These are phyloP conservation scores for Ophiostoma ulmi DNA, from an alignment of 2,329 filamentous ascomycete species.

Conservation along the genomic window DNA sequence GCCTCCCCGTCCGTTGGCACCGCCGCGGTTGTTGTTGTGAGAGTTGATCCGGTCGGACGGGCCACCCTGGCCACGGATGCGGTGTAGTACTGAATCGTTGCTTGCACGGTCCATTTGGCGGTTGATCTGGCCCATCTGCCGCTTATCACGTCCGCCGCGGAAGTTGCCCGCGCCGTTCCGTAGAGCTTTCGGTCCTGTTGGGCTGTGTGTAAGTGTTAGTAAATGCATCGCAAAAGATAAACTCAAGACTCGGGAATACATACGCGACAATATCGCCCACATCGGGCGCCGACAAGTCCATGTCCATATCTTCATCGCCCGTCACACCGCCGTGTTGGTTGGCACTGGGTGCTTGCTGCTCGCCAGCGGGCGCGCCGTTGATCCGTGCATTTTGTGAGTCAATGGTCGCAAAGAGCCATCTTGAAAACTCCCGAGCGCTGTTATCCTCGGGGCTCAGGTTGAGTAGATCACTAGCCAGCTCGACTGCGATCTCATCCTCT, in stretches of 20 bases:
- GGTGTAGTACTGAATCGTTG: slow-evolving; percentile 70
- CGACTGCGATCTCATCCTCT: slow-evolving; percentile 79
- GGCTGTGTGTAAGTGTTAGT: slow-evolving; percentile 49
- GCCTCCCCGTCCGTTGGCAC: slow-evolving; percentile 61
- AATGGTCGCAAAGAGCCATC: slow-evolving; percentile 91
- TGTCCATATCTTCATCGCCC: slow-evolving; percentile 61
- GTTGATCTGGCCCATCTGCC: slow-evolving; percentile 79
- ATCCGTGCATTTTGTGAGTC: slow-evolving; percentile 59
- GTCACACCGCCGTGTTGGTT: background rate
- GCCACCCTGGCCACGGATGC: slow-evolving; percentile 66
- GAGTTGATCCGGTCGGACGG: slow-evolving; percentile 71
- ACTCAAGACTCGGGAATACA: background rate
- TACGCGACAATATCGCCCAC: slow-evolving; percentile 7
- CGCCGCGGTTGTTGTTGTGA: slow-evolving; percentile 55
- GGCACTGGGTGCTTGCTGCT: background rate
- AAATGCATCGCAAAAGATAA: background rate
- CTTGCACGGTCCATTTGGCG: slow-evolving; percentile 72
- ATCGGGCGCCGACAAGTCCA: slow-evolving; percentile 49
- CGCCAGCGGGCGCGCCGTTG: slow-evolving; percentile 40
- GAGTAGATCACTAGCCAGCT: slow-evolving; percentile 83
- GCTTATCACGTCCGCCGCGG: slow-evolving; percentile 63
- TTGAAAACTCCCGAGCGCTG: slow-evolving; percentile 74
- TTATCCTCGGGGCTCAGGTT: slow-evolving; percentile 77
- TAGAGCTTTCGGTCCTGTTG: slow-evolving; percentile 93
- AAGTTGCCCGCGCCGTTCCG: slow-evolving; percentile 57